These are phyloP conservation scores for Pterulicium gracile DNA, from an alignment of 1,284 basidiomycete genomes.

Conservation along the genomic window DNA sequence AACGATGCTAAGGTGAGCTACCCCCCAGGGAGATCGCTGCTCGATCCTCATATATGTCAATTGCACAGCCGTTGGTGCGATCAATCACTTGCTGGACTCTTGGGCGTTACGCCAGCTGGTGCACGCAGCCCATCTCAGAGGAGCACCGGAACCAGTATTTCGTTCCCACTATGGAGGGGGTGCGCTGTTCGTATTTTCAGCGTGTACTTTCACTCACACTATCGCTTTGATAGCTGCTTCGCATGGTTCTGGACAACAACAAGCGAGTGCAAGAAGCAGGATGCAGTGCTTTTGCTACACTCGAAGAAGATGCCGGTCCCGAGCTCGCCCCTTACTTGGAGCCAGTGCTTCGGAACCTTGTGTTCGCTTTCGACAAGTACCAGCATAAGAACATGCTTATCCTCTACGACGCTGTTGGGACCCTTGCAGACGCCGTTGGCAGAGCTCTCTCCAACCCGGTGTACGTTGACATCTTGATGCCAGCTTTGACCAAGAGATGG, in stretches of 20 bases:
- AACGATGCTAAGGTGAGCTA: conserved; percentile 77
- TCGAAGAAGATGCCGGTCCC: conserved; percentile 93
- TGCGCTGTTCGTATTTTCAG: conserved; percentile 33
- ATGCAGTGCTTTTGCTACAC: conserved; percentile 95
- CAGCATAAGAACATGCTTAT: conserved; percentile 99
- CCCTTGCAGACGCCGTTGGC: conserved; percentile 94
- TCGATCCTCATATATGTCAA: conserved; percentile 3
- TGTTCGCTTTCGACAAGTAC: conserved; percentile 95
- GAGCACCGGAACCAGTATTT: conserved; percentile 89
- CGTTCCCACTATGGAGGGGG: conserved; percentile 95
- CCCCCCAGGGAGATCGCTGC: conserved; percentile 2
- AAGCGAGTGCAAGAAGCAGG: conserved; percentile 99
- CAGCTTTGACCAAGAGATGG: conserved; percentile 88
- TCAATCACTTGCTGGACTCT: conserved; percentile 99
- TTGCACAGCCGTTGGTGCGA: conserved; percentile 77
- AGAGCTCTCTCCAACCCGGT: conserved; percentile 75
- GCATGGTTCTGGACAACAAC: conserved; percentile 98
- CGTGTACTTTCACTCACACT: conserved; percentile 3
- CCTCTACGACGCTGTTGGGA: conserved; percentile 96
- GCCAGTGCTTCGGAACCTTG: conserved; percentile 90
- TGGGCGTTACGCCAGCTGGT: conserved; percentile 98
- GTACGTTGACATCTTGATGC: conserved; percentile 95
- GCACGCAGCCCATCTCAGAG: conserved; percentile 68
- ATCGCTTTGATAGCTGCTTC: conserved; percentile 55
- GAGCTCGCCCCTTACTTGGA: conserved; percentile 91